Percentiles rank a stretch among this genome's conserved stretches.
These are phyloP conservation scores for Aspergillus unguis DNA, from an alignment of 2,329 filamentous ascomycete genomes.

Conservation along the genomic window DNA sequence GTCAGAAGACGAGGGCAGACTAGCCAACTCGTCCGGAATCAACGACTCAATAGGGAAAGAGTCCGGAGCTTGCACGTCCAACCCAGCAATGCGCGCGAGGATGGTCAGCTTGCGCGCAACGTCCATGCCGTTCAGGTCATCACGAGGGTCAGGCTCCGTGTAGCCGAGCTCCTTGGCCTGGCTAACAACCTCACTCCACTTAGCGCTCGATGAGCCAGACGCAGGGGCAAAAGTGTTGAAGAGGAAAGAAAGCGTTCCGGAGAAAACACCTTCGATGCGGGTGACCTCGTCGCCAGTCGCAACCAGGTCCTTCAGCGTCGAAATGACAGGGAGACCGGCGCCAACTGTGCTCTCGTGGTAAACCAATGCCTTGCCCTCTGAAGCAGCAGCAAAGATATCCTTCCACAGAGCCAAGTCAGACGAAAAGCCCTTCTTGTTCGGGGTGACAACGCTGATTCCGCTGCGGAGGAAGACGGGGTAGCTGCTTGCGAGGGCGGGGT, in stretches of 20 bases:
- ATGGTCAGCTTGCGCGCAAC: slow-evolving; percentile 97
- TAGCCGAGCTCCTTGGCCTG: slow-evolving; percentile 92
- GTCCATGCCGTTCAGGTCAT: slow-evolving; percentile 82
- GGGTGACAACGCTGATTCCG: slow-evolving; percentile 88
- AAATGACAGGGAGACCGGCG: slow-evolving; percentile 88
- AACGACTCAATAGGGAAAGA: slow-evolving; percentile 91
- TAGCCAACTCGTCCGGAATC: slow-evolving; percentile 83
- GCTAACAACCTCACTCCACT: slow-evolving; percentile 87
- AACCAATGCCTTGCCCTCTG: slow-evolving; percentile 64
- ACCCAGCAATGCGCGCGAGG: slow-evolving; percentile 76
- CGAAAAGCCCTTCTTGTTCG: slow-evolving; percentile 98
- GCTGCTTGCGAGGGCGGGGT: slow-evolving; percentile 73
- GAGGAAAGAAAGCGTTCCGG: slow-evolving; percentile 94
- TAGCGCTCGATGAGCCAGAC: slow-evolving; percentile 60
- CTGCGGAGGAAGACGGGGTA: slow-evolving; percentile 79
- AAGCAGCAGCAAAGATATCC: slow-evolving; percentile 74
- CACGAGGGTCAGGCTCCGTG: slow-evolving; percentile 81
- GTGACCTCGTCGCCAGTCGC: slow-evolving; percentile 88
- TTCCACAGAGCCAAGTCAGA: slow-evolving; percentile 77
- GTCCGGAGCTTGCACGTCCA: slow-evolving; percentile 77
- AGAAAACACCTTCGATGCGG: slow-evolving; percentile 95
- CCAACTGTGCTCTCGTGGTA: slow-evolving; percentile 96
- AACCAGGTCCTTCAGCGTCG: slow-evolving; percentile 88
- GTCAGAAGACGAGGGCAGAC: slow-evolving; percentile 54
- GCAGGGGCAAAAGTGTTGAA: slow-evolving; percentile 96